Percentiles rank a stretch among this genome's conserved stretches.
phyloP scores from a whole-genome alignment of 345 rosid genomes.

The Populus alba region DNA sequence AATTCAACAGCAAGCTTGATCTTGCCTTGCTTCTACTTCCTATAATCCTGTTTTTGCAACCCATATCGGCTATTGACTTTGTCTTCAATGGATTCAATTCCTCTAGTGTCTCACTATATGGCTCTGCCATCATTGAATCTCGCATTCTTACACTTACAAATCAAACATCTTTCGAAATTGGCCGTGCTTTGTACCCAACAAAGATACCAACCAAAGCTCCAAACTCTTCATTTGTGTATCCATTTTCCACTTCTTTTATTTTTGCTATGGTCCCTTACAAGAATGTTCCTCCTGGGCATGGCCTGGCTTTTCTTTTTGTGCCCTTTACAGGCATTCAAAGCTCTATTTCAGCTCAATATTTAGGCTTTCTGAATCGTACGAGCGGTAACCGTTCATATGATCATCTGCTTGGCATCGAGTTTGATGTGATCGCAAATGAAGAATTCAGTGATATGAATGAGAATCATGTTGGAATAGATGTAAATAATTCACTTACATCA shows the following conservation, averaged over 20 bases:
- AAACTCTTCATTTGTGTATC: conserved; percentile 34
- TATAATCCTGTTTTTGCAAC: conserved; percentile 10
- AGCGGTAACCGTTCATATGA: conserved; percentile 38
- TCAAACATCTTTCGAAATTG: conserved; percentile 41
- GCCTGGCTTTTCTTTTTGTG: conserved; percentile 57
- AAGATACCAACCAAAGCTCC: conserved; percentile 42
- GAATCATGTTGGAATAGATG: conserved; percentile 75
- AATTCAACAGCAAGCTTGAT: neutral
- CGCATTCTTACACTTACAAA: conserved; percentile 61
- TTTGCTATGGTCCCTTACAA: conserved; percentile 62
- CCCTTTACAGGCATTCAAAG: conserved; percentile 43
- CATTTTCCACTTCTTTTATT: conserved; percentile 69
- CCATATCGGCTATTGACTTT: conserved; percentile 46
- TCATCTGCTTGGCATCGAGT: conserved; percentile 57
- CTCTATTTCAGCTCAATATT: conserved; percentile 45
- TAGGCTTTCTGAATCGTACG: conserved; percentile 56
- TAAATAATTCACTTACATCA: conserved; percentile 61
- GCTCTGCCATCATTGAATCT: conserved; percentile 46
- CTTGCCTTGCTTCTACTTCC: conserved; percentile 1
- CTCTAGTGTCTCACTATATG: conserved; percentile 35
- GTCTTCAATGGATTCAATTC: conserved; percentile 66
- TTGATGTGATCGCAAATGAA: conserved; percentile 63
- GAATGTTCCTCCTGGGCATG: conserved; percentile 52
- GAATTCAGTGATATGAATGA: conserved; percentile 60
- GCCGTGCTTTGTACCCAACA: conserved; percentile 59